These are phyloP conservation scores for Cadophora sp. DNA, from an alignment of 2,329 filamentous ascomycete species.

Conservation along the genomic window DNA sequence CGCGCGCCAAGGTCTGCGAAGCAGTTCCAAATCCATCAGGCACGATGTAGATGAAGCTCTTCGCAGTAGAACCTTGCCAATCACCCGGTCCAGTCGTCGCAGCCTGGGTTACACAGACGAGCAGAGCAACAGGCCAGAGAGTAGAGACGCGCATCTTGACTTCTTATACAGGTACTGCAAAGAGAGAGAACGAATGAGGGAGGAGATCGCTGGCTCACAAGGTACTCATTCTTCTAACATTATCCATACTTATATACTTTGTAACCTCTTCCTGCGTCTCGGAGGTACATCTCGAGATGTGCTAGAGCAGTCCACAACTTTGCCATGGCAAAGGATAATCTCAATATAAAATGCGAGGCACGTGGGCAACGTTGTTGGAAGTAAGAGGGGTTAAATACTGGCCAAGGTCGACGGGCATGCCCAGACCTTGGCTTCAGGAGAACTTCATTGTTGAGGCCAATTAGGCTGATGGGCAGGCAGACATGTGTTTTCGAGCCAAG, in stretches of 20 bases:
- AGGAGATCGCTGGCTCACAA: conserved; percentile 4
- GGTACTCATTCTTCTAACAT: not conserved
- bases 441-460: not conserved
- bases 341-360: not conserved
- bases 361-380: conserved; percentile 7
- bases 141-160: conserved; percentile 19
- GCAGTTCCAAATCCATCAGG: conserved; percentile 18
- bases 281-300: conserved; percentile 1
- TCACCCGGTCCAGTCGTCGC: not conserved
- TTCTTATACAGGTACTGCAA: not conserved
- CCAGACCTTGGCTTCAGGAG: conserved; percentile 6
- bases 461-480: not conserved
- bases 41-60: conserved; percentile 20
- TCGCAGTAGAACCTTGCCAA: conserved; percentile 7
- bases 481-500: conserved; percentile 11
- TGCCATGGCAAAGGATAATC: not conserved
- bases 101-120: conserved; percentile 2
- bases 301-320: not conserved
- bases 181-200: not conserved
- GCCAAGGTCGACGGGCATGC: conserved; percentile 6
- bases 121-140: not conserved
- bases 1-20: conserved; percentile 13
- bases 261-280: not conserved
- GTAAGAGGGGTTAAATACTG: not conserved
- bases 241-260: conserved; percentile 2